Conservation (phyloP, 306 rosid species). For the Cicer bijugum region DNA sequence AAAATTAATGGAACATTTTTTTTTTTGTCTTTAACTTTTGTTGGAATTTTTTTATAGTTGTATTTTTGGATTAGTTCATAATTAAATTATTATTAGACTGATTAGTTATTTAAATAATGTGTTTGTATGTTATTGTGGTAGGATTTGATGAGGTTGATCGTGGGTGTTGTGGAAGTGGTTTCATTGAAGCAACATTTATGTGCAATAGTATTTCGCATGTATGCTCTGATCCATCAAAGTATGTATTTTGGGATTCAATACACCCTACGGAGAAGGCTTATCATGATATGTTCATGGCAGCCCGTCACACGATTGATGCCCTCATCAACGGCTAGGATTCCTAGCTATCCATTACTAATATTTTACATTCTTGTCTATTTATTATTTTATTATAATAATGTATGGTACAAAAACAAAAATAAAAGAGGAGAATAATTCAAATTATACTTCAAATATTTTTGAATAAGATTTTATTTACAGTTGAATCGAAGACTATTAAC, state of each 20-base stretch:
- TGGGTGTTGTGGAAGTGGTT: slow-evolving; percentile 84
- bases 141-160: slow-evolving; percentile 57
- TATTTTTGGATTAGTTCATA: background rate
- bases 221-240: slow-evolving; percentile 64
- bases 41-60: too few species aligned
- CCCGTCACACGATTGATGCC: slow-evolving; percentile 48
- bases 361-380: background rate
- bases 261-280: slow-evolving; percentile 67
- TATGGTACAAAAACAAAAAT: background rate
- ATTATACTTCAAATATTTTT: too few species aligned
- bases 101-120: background rate
- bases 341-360: background rate
- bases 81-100: background rate
- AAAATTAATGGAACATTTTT: too few species aligned
- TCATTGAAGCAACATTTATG: slow-evolving; percentile 52
- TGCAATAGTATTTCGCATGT: slow-evolving; percentile 52
- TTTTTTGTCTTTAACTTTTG: too few species aligned
- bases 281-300: slow-evolving; percentile 35
- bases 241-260: slow-evolving; percentile 76
- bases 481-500: too few species aligned
- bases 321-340: slow-evolving; percentile 43
- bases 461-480: too few species aligned
- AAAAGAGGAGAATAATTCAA: background rate
- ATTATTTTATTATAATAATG: background rate
- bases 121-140: slow-evolving; percentile 17